Evolutionary conservation across 306 rosid genomes (phyloP).

Genomic region (Hippophae tibetana): DNA sequence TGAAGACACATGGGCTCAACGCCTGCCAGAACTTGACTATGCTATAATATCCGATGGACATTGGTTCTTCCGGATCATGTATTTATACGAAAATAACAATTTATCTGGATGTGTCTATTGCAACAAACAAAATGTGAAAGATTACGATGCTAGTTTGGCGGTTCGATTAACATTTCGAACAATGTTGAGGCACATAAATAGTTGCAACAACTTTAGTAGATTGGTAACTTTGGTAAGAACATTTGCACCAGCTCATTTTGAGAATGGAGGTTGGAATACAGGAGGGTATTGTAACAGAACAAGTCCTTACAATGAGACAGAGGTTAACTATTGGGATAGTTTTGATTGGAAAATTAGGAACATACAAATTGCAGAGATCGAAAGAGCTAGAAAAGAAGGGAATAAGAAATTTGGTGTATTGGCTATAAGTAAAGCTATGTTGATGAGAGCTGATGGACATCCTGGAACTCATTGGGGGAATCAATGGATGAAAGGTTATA

Average conservation of each 20-base stretch:
- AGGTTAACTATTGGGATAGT: constrained; percentile 16
- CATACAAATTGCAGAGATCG: constrained; percentile 48
- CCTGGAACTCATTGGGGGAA: constrained; percentile 70
- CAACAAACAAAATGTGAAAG: constrained; percentile 33
- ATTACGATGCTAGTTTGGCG: constrained; percentile 21
- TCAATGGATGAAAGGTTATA: constrained; percentile 74
- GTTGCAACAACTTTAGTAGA: constrained; percentile 33
- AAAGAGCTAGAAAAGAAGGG: constrained; percentile 30
- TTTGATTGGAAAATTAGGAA: constrained; percentile 58
- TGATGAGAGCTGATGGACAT: constrained; percentile 84
- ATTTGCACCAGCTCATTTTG: constrained; percentile 78
- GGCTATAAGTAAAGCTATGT: constrained; percentile 66
- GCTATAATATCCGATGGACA: constrained; percentile 58
- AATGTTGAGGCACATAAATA: constrained; percentile 30
- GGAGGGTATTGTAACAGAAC: constrained; percentile 83
- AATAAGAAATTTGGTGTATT: constrained; percentile 30
- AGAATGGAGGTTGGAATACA: constrained; percentile 60
- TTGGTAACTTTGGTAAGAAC: constrained; percentile 60
- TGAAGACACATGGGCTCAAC: constrained; percentile 41
- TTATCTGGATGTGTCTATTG: constrained; percentile 59
- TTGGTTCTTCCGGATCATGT: constrained; percentile 67
- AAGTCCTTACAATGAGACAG: constrained; percentile 27
- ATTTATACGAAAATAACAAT: constrained; percentile 30
- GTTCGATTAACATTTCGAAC: constrained; percentile 43
- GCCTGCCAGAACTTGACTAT: constrained; percentile 49